phyloP scores from a whole-genome alignment of 441 rosid species.

The Erodium moschatum region DNA sequence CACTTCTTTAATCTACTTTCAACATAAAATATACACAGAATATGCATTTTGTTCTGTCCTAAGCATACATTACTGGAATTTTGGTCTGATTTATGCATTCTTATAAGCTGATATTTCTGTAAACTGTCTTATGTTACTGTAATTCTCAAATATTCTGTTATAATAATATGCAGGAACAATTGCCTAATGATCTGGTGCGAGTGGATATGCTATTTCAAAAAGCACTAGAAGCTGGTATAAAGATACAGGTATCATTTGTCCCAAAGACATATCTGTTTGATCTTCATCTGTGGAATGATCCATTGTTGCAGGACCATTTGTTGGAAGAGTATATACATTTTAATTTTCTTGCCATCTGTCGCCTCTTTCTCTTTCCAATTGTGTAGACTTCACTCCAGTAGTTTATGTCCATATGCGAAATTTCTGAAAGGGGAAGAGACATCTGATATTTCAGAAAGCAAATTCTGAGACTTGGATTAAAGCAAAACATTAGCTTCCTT shows the following conservation, averaged over 20 bases:
- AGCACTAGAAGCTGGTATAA: conserved; percentile 61
- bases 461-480: conserved; percentile 2
- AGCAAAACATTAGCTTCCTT: background rate
- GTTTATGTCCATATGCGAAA: background rate
- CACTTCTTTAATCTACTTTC: background rate
- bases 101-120: background rate
- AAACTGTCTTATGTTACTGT: background rate
- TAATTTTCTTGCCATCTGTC: background rate
- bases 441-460: background rate
- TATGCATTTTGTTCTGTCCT: conserved; percentile 2
- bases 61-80: background rate
- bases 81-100: background rate
- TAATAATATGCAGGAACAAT: conserved; percentile 56
- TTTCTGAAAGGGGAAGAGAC: background rate
- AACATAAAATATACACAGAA: background rate
- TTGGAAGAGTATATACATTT: background rate
- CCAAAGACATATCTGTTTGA: conserved; percentile 5
- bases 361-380: background rate
- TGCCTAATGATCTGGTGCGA: conserved; percentile 69
- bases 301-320: background rate
- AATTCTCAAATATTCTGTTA: conserved; percentile 12
- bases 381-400: background rate
- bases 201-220: conserved; percentile 67
- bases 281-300: background rate
- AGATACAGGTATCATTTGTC: conserved; percentile 53